Conservation (phyloP, 148 eudicot species). For the Dysphania ambrosioides region DNA sequence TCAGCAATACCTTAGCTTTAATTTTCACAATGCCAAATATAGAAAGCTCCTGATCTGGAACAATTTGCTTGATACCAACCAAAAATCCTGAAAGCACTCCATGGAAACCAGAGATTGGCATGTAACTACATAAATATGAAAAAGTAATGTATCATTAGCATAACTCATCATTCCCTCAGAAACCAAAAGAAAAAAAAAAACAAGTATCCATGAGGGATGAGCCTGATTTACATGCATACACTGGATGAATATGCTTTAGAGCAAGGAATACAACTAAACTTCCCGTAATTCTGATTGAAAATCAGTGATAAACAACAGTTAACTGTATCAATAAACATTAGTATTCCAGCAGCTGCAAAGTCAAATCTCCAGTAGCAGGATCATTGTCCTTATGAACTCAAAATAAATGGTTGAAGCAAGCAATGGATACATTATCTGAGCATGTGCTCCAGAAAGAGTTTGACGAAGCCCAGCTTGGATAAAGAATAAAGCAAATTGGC, state of each 20-base stretch:
- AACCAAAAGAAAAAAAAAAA: background rate
- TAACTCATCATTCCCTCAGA: background rate
- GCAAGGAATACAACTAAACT: background rate
- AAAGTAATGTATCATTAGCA: constrained; percentile 14
- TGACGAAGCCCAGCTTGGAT: background rate
- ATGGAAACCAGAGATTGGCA: constrained; percentile 92
- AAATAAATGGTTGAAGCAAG: background rate
- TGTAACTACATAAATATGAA: constrained; percentile 49
- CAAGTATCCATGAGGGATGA: too few relatives aligned
- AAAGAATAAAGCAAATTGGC: background rate
- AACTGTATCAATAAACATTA: background rate
- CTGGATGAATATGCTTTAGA: too few relatives aligned
- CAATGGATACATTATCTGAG: background rate
- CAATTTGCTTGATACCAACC: constrained; percentile 90
- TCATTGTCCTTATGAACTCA: background rate
- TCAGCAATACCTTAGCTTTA: constrained; percentile 68
- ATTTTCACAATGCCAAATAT: constrained; percentile 44
- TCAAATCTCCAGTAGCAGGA: background rate
- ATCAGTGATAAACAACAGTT: background rate
- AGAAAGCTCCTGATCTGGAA: constrained; percentile 91
- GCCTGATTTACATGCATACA: too few relatives aligned
- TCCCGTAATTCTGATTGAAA: background rate
- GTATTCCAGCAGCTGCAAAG: background rate
- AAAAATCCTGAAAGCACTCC: constrained; percentile 85
- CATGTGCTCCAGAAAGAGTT: background rate